Conservation (phyloP, 2,329 filamentous ascomycete genomes). For the Exophiala viscosa region DNA sequence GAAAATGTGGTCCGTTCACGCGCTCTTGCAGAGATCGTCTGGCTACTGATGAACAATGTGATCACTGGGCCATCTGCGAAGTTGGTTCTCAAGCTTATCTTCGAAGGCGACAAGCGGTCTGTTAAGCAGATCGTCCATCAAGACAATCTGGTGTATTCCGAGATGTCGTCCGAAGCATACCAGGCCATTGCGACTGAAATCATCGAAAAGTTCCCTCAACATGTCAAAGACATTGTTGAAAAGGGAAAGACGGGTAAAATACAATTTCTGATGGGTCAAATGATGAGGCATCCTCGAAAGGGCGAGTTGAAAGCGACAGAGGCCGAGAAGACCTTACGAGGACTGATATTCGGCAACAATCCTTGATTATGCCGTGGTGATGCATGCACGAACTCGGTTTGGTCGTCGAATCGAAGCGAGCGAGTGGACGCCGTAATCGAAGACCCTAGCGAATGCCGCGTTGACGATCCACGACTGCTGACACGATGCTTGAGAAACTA, state of each 20-base stretch:
- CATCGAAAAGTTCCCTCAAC: conserved; percentile 52
- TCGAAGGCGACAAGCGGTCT: conserved; percentile 48
- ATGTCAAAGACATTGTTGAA: conserved; percentile 57
- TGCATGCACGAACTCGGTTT: no score
- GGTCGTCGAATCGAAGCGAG: no score
- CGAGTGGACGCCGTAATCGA: no score
- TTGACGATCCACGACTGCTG: conserved; percentile 9
- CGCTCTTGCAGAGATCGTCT: conserved; percentile 45
- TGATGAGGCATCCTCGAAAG: conserved; percentile 59
- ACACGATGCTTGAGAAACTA: no score
- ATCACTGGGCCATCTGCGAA: conserved; percentile 59
- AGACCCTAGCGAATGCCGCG: no score
- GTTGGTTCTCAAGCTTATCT: conserved; percentile 54
- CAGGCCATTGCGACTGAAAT: conserved; percentile 51
- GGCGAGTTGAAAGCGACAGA: conserved; percentile 60
- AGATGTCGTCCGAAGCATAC: conserved; percentile 57
- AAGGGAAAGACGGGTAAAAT: conserved; percentile 63
- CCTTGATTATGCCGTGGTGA: background rate
- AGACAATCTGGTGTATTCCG: conserved; percentile 53
- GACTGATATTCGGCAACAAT: conserved; percentile 6
- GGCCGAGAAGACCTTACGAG: conserved; percentile 52
- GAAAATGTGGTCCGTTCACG: conserved; percentile 37
- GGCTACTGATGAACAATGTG: conserved; percentile 40
- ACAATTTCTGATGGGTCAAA: conserved; percentile 65
- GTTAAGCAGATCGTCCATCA: conserved; percentile 55